Evolutionary conservation across 192 early-diverging fungal species (phyloP), one percentile per base, ranked within the genome.

Genomic region (Mycoemilia scoparia): DNA sequence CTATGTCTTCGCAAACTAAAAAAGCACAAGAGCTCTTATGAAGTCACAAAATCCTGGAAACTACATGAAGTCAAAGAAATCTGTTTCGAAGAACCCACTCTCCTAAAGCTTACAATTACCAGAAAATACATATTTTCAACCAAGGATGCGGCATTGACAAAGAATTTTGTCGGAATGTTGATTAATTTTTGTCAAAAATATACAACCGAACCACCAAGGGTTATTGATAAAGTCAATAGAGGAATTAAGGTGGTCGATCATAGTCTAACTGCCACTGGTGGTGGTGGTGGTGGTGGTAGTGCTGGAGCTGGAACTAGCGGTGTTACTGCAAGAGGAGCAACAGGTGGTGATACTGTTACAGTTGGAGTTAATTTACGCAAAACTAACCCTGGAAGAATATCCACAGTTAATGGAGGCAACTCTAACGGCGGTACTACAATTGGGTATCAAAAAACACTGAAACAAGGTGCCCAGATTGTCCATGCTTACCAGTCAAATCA

Each of bases 1-100:
- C 18, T 61, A 41, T 53, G 52, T 1, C 38, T 61, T 21, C 53
- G 51, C 41, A 61, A 61, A 18, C 52, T 61, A 34, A 61, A 61
- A 49, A 46, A 53, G 39, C 44, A 35, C 34, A 43, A 37, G 46
- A 60, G 42, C 17, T 23, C 28, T 6, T 38, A 50, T 0, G 57
- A 51, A 49, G 54, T 61, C 44, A 55, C 47, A 49, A 54, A 61
- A 26, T 49, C 59, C 1, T 61, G 59, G 59, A 28, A 21, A 5
- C 18, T 61, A 31, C 52, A 61, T 28, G 59, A 55, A 25, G 36
- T 61, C 32, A 61, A 61, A 28, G 31, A 42, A 3, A 61, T 61
- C 24, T 51, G 55, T 32, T 51, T 51, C 15, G 51, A 55, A n/a
- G 59, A 61, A 38, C 59, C 59, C n/a, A 55, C 51, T 7, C 36